A percentile compares a stretch with the other conserved stretches of the same genome.
These are phyloP conservation scores for Camptophora hylomeconis DNA, from an alignment of 2,329 filamentous ascomycete species.

Conservation along the genomic window DNA sequence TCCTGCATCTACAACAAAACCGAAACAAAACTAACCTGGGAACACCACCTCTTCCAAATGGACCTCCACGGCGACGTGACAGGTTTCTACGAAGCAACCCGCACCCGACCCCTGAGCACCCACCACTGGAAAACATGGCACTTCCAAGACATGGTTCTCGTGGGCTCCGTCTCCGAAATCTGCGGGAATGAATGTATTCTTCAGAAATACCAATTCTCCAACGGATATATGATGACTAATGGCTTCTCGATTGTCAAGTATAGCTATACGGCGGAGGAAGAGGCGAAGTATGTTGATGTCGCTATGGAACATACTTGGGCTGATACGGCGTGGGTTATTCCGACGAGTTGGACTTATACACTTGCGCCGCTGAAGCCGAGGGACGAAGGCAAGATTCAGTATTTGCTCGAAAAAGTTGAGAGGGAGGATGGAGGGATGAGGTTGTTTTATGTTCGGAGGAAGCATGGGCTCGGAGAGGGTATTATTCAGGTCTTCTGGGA, in stretches of 20 bases:
- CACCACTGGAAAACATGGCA: conserved; percentile 56
- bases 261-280: conserved; percentile 23
- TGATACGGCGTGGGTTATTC: too few relatives aligned
- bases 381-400: too few relatives aligned
- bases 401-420: too few relatives aligned
- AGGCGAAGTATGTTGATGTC: conserved; percentile 30
- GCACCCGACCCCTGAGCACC: conserved; percentile 38
- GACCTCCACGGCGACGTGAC: conserved; percentile 43
- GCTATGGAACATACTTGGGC: conserved; percentile 43
- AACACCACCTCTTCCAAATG: conserved; percentile 45
- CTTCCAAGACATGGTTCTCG: conserved; percentile 34
- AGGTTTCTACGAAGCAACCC: conserved; percentile 48
- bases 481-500: too few relatives aligned
- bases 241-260: conserved; percentile 46
- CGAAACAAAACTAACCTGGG: conserved; percentile 39
- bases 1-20: conserved; percentile 46
- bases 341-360: too few relatives aligned
- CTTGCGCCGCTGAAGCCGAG: too few relatives aligned
- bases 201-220: conserved; percentile 38
- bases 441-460: too few relatives aligned
- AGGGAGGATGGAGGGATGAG: too few relatives aligned
- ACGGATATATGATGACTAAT: conserved; percentile 41
- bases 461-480: too few relatives aligned
- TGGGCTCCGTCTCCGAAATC: conserved; percentile 36
- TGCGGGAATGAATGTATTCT: conserved; percentile 46